phyloP scores from a whole-genome alignment of 352 stramenopile genomes.

The Achlya hypogyna region DNA sequence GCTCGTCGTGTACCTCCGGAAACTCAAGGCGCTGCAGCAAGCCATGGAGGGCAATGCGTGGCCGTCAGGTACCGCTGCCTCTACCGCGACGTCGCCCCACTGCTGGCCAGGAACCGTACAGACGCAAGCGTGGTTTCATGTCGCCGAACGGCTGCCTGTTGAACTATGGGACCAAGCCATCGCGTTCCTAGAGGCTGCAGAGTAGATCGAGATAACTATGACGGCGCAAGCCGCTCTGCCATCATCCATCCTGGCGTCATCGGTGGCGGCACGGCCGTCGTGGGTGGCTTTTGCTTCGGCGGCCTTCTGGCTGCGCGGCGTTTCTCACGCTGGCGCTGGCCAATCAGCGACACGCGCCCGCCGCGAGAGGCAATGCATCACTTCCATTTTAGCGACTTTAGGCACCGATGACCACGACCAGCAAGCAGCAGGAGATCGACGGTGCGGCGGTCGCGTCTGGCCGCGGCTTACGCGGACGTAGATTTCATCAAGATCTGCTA shows the following conservation, averaged over 20 bases:
- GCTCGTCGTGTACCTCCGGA: constrained; percentile 8
- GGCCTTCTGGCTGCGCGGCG: no score
- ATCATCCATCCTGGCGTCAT: no score
- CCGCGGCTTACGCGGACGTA: no score
- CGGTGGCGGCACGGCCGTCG: no score
- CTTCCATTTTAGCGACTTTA: neutral
- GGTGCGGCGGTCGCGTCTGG: neutral
- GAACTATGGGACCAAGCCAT: neutral
- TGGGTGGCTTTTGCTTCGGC: no score
- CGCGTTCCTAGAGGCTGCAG: neutral
- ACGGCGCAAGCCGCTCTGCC: no score
- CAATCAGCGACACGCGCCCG: neutral
- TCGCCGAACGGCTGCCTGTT: neutral
- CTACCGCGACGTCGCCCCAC: neutral
- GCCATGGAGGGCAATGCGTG: neutral
- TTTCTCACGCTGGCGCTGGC: neutral
- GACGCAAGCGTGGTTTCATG: neutral
- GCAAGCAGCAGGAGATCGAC: constrained; percentile 3
- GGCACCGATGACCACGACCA: neutral
- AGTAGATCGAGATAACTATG: no score
- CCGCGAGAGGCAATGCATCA: neutral
- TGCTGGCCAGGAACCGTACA: neutral
- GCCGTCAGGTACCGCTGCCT: neutral
- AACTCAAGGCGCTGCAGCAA: neutral
- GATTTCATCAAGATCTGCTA: constrained; percentile 71